phyloP scores from a whole-genome alignment of 108 stramenopile species.

The Poteriospumella lacustris region DNA sequence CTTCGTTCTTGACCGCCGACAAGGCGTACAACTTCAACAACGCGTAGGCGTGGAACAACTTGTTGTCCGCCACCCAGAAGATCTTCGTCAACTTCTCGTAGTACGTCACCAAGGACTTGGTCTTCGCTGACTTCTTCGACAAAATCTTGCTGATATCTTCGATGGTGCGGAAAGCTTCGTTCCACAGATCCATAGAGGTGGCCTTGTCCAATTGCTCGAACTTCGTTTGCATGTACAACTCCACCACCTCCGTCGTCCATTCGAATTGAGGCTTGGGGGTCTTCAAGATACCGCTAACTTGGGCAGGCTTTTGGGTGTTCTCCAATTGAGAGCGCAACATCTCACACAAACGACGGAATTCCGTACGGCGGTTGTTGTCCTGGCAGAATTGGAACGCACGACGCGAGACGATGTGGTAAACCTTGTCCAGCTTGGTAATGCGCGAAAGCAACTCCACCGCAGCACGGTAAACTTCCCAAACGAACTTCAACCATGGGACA shows the following conservation, averaged over 20 bases:
- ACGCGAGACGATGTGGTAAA: slow-evolving; percentile 76
- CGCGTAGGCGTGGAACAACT: slow-evolving; percentile 96
- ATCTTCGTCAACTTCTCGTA: slow-evolving; percentile 91
- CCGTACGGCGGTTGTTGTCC: slow-evolving; percentile 73
- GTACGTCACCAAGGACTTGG: slow-evolving; percentile 90
- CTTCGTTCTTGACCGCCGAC: slow-evolving; percentile 69
- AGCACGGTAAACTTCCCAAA: slow-evolving; percentile 95
- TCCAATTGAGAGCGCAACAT: slow-evolving; percentile 85
- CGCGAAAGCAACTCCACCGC: slow-evolving; percentile 84
- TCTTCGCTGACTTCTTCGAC: slow-evolving; percentile 75
- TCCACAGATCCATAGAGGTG: slow-evolving; percentile 82
- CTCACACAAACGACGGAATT: slow-evolving; percentile 89
- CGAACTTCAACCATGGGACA: slow-evolving; percentile 89
- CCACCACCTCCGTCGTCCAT: slow-evolving; percentile 82
- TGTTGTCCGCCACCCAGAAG: slow-evolving; percentile 93
- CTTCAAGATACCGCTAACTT: background rate
- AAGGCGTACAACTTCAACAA: slow-evolving; percentile 84
- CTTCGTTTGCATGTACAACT: slow-evolving; percentile 87
- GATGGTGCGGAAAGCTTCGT: slow-evolving; percentile 93
- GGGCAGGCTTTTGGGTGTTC: slow-evolving; percentile 67
- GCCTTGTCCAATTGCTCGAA: slow-evolving; percentile 92
- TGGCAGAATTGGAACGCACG: slow-evolving; percentile 81
- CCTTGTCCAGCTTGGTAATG: slow-evolving; percentile 83
- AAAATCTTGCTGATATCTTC: slow-evolving; percentile 86
- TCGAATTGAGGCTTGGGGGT: slow-evolving; percentile 60